A percentile compares a stretch with the other conserved stretches of the same genome.
Evolutionary conservation across 2,329 filamentous ascomycete species (phyloP).

Genomic region (Botrytis fabae): DNA sequence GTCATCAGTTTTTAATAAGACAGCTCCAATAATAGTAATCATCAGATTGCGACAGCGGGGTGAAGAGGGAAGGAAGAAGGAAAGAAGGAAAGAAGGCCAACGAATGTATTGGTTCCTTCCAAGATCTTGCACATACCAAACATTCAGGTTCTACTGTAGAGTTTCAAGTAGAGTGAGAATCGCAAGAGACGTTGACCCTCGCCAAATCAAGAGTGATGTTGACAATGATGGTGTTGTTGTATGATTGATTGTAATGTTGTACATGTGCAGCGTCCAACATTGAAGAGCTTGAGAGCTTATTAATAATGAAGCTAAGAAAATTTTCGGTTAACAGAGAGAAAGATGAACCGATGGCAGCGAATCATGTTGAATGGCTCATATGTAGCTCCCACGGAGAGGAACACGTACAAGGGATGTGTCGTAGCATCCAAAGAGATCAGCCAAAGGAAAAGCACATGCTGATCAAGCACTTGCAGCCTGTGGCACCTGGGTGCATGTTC

Average conservation of each 20-base stretch:
- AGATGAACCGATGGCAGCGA: background rate
- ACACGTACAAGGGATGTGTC: background rate
- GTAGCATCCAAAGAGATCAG: background rate
- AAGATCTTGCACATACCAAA: constrained; percentile 19
- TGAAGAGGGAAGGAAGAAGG: background rate
- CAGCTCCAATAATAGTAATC: constrained; percentile 35
- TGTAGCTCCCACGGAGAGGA: background rate
- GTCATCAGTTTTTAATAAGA: constrained; percentile 33
- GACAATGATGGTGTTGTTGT: background rate
- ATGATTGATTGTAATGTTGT: background rate
- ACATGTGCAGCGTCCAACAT: background rate
- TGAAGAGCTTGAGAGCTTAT: background rate
- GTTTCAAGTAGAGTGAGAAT: background rate
- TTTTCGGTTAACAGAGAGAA: constrained; percentile 1
- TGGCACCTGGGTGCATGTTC: background rate
- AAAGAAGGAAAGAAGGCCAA: background rate
- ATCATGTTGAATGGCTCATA: background rate
- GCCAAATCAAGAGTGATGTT: background rate
- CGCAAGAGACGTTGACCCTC: background rate
- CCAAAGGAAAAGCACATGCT: constrained; percentile 14
- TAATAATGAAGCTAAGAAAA: background rate
- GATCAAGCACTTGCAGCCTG: background rate
- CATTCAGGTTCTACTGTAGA: constrained; percentile 6
- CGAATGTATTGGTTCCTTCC: background rate
- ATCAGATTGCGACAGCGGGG: constrained; percentile 27